Conservation (phyloP, 2,329 filamentous ascomycete species). For the Plenodomus biglobosus region DNA sequence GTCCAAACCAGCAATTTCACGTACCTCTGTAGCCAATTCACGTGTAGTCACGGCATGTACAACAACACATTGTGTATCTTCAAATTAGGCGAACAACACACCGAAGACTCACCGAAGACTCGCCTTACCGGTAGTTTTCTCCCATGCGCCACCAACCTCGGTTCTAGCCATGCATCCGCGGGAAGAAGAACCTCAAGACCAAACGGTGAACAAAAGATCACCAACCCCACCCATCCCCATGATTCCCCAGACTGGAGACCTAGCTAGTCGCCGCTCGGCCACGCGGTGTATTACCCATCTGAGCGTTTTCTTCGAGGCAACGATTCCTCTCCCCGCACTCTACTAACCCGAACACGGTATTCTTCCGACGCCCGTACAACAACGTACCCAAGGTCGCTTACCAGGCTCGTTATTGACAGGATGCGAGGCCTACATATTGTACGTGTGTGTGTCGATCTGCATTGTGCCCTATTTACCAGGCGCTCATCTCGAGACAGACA, state of each 20-base stretch:
- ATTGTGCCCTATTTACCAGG: no score
- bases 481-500: no score
- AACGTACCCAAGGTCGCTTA: conserved; percentile 9
- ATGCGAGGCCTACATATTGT: no score
- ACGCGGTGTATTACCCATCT: conserved; percentile 10
- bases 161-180: not conserved
- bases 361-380: conserved; percentile 26
- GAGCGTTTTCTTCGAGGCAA: conserved; percentile 15
- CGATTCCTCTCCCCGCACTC: conserved; percentile 28
- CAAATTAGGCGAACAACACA: not conserved
- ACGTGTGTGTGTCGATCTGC: no score
- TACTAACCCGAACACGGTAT: conserved; percentile 22
- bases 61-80: not conserved
- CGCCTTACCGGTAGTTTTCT: not conserved
- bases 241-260: not conserved
- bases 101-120: no score
- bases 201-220: not conserved
- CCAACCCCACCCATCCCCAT: not conserved
- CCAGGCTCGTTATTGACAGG: conserved; percentile 11
- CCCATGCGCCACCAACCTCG: not conserved
- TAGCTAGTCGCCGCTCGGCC: conserved; percentile 2
- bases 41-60: not conserved
- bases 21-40: no score
- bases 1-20: no score
- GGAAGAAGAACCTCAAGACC: not conserved